Evolutionary conservation across 805 yeast genomes (phyloP), one percentile per base, ranked within the genome.

Genomic region (Suhomyces sp.): DNA sequence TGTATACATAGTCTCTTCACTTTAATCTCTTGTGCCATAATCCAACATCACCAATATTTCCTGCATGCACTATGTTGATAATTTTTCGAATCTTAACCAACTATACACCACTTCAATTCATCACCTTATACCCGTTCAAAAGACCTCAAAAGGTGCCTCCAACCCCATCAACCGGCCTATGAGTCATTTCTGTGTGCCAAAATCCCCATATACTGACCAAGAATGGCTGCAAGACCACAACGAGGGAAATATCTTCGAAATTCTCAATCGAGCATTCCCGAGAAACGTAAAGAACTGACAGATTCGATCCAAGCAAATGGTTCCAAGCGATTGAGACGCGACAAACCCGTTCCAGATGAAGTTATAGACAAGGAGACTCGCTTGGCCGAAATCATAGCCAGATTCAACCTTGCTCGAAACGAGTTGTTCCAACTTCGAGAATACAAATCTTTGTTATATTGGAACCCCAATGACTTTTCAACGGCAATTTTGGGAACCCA

Each of bases 351-450:
- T n/a, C n/a, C n/a, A n/a, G n/a, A 25, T 12, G 14, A 17, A 9
- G 8, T 15, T n/a, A 19, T 11, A n/a, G 13, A 8, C 10, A 50
- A 50, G 24, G 45, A 40, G 20, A 44, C 47, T 10, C 36, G 55
- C 28, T 44, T 78, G 38, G 72, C 74, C 1, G 63, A 70, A 5
- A 42, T 77, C 36, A 54, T 70, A 23, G 56, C 71, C 11, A 59
- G 68, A 24, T 76, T 75, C 52, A 75, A 74, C 33, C 34, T 73
- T 4, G 54, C 75, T 17, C 63, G 76, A 0, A 76, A 78, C 42
- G 88, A 83, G 50, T 58, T 83, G 13, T 82, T 77, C 47, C 87
- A 83, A 50, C 56, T 83, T 18, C 61, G 69, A 38, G 76, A 79
- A 45, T 83, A 72, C 51, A 76, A 78, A 14, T 77, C 86, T 0